Base-by-base conservation (phyloP, 345 rosid genomes). In the Triadica sebifera region DNA sequence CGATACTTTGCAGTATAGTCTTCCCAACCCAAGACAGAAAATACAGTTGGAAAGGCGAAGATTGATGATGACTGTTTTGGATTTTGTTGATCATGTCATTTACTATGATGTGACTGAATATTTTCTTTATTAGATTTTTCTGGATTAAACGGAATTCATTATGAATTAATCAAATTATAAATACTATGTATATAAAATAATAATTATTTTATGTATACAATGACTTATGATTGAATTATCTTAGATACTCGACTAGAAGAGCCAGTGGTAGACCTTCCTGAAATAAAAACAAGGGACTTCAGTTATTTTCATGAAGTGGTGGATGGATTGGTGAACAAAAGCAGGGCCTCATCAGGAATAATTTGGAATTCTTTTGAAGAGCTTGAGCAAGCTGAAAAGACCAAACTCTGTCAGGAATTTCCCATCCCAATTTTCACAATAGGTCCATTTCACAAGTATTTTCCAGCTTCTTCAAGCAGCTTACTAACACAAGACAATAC, bases 251-350 rank as follows among this genome's bases (percentile, higher is more conserved):
- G 9, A 43, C 10, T 43, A 43, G 89, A 87, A 51, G 75, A 73
- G 53, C 75, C 60, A 13, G 79, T 86, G n/a, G 58, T 59, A 51
- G 93, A 87, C 82, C 55, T 88, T 72, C 83, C 84, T 3, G n/a
- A 37, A 15, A 38, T 74, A 25, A 38, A 68, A 77, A 55, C 82
- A 5, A 39, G 46, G 0, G 68, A 87, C 12, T 75, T 71, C 0
- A 80, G 66, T 19, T 61, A 56, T n/a, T 69, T 57, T 10, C 19
- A 67, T 49, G 15, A 19, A 12, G 11, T 77, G 29, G 38, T 80
- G 20, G 45, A 49, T 43, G 67, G 47, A 34, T 63, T 83, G 79
- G 74, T 71, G 3, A 60, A 16, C 0, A 47, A 43, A 53, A 71
- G 41, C 8, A 76, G 72, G 66, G 53, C 58, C 56, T 78, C 82